A percentile compares a stretch with the other conserved stretches of the same genome.
phyloP scores from a whole-genome alignment of 169 alveolate species.

The Plasmodium knowlesi region DNA sequence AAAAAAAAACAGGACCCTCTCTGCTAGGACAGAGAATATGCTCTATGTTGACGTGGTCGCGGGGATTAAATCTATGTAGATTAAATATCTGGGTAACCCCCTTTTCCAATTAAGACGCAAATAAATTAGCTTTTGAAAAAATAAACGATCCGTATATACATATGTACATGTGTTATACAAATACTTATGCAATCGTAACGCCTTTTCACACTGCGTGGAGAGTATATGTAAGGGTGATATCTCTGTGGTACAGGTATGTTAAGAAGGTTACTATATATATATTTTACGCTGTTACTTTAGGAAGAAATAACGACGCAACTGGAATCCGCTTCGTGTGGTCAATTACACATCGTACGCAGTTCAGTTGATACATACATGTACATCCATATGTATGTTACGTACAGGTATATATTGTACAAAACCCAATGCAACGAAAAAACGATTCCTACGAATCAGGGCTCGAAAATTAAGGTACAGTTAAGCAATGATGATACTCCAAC shows the following conservation, averaged over 20 bases:
- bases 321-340: neutral
- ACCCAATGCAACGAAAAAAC: neutral
- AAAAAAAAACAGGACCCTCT: neutral
- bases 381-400: neutral
- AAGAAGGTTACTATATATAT: neutral
- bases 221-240: neutral
- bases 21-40: neutral
- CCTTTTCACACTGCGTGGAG: neutral
- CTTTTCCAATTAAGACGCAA: neutral
- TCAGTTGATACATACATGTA: neutral
- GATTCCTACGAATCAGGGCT: neutral
- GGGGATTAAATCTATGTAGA: neutral
- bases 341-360: neutral
- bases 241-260: neutral
- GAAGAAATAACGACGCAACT: neutral
- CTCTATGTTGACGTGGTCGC: neutral
- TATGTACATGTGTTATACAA: neutral
- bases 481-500: neutral
- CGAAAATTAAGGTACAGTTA: neutral
- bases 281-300: neutral
- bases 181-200: neutral
- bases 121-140: neutral
- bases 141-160: neutral
- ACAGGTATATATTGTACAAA: neutral
- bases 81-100: neutral